Evolutionary conservation across 352 stramenopile genomes (phyloP).

Genomic region (Globisporangium iwayamae): DNA sequence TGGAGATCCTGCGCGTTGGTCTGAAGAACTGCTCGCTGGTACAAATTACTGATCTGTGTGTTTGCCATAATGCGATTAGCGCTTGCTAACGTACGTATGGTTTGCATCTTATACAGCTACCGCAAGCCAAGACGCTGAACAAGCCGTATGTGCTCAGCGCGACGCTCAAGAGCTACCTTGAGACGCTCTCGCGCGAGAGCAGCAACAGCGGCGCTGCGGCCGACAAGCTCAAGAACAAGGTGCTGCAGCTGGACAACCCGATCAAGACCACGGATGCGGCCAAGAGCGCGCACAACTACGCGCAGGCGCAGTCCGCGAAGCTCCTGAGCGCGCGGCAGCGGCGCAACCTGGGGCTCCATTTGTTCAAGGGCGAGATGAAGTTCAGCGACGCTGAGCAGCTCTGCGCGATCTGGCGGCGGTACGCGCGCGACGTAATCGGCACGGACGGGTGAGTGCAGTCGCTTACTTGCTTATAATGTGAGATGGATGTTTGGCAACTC

Average conservation of each 20-base stretch:
- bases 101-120: conserved; percentile 15
- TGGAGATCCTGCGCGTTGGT: conserved; percentile 46
- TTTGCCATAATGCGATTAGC: no score
- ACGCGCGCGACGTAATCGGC: conserved; percentile 48
- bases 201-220: conserved; percentile 16
- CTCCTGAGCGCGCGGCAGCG: conserved; percentile 62
- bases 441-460: conserved; percentile 27
- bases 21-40: conserved; percentile 73
- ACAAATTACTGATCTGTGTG: not conserved
- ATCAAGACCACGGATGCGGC: conserved; percentile 37
- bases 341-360: conserved; percentile 46
- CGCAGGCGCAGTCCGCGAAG: conserved; percentile 46
- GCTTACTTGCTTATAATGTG: no score
- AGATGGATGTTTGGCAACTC: no score
- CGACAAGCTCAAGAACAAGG: conserved; percentile 75
- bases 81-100: no score
- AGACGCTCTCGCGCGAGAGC: conserved; percentile 6
- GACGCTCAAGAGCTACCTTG: conserved; percentile 47
- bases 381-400: conserved; percentile 55
- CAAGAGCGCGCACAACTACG: conserved; percentile 25
- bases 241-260: conserved; percentile 75
- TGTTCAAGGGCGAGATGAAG: conserved; percentile 46
- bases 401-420: conserved; percentile 62
- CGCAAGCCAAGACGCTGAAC: conserved; percentile 21
- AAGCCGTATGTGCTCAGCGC: conserved; percentile 25